Conservation (phyloP, 257 asterid genomes). For the Plantago elongata region DNA sequence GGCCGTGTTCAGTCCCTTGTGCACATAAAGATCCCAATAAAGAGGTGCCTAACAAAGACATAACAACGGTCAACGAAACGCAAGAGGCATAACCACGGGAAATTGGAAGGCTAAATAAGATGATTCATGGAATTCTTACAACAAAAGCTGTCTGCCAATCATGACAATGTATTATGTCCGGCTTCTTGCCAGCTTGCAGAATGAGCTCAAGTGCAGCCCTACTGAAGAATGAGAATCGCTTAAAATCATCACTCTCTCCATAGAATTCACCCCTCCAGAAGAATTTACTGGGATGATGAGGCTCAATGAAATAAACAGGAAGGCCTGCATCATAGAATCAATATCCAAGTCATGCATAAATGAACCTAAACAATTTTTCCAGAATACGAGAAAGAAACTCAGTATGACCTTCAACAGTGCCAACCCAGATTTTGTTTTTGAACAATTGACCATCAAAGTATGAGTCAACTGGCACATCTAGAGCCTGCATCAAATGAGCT, state of each 20-base stretch:
- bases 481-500: constrained; percentile 47
- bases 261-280: constrained; percentile 93
- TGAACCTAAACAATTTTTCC: constrained; percentile 16
- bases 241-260: constrained; percentile 93
- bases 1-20: constrained; percentile 85
- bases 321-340: constrained; percentile 54
- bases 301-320: constrained; percentile 95
- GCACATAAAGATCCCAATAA: constrained; percentile 89
- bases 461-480: constrained; percentile 83
- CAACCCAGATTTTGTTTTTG: constrained; percentile 88
- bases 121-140: constrained; percentile 38
- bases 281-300: constrained; percentile 82
- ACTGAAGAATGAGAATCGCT: constrained; percentile 96
- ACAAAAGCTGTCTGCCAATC: constrained; percentile 99
- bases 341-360: constrained; percentile 18
- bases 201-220: constrained; percentile 97
- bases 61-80: constrained; percentile 15
- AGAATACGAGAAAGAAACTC: constrained; percentile 11
- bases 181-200: constrained; percentile 85
- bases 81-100: constrained; percentile 6
- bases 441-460: constrained; percentile 79
- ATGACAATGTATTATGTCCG: constrained; percentile 92
- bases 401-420: constrained; percentile 82
- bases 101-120: constrained; percentile 11
- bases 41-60: constrained; percentile 79